Evolutionary conservation across 2,329 filamentous ascomycete species (phyloP).

Genomic region (Microsporum canis): DNA sequence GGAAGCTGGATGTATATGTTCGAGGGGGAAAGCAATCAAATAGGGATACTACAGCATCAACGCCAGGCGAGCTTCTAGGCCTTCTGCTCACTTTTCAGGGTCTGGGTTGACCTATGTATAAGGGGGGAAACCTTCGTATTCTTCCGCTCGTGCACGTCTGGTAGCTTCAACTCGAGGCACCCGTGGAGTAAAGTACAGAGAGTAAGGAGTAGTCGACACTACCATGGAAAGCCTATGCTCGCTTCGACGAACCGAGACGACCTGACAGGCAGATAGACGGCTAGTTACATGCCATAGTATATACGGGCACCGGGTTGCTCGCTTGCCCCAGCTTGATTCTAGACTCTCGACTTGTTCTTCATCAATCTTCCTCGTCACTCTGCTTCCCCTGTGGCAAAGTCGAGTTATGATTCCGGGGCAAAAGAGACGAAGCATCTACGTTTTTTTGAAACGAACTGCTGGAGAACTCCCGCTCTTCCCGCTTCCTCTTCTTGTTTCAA

Average conservation of each 20-base stretch:
- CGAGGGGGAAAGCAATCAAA: background rate
- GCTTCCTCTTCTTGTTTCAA: background rate
- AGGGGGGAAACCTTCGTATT: background rate
- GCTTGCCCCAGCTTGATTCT: background rate
- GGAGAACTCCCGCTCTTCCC: background rate
- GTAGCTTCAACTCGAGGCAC: background rate
- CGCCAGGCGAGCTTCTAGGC: background rate
- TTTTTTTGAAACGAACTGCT: background rate
- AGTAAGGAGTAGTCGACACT: background rate
- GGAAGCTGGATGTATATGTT: background rate
- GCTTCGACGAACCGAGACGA: background rate
- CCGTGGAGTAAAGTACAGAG: background rate
- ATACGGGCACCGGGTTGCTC: background rate
- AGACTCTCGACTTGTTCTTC: background rate
- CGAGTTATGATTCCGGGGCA: background rate
- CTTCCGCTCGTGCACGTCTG: slow-evolving; percentile 3
- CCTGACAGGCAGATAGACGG: background rate
- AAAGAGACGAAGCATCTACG: too few relatives aligned
- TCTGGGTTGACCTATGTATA: background rate
- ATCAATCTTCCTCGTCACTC: background rate
- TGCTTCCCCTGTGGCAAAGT: background rate
- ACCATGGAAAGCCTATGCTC: background rate
- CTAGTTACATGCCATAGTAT: background rate
- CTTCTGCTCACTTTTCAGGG: background rate
- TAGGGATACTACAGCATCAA: background rate